Evolutionary conservation across 495 filamentous ascomycete species (phyloP).

Genomic region (Penicillium ucsense): DNA sequence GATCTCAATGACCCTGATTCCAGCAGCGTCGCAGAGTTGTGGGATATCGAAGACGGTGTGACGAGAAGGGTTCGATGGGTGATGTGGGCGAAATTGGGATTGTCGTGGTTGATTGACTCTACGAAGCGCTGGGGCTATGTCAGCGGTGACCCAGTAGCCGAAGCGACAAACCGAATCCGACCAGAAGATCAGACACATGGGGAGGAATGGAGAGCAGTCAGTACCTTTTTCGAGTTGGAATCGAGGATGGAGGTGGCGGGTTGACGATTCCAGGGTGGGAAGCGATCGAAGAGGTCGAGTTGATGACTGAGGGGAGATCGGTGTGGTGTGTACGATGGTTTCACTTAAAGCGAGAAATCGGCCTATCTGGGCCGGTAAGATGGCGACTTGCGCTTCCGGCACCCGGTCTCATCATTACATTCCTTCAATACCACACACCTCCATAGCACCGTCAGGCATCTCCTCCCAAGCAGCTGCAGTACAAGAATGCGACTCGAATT

Average conservation of each 20-base stretch:
- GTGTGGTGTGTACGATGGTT: constrained; percentile 32
- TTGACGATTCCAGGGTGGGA: background rate
- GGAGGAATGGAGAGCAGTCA: background rate
- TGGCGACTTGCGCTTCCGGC: constrained; percentile 28
- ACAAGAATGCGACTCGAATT: too few species aligned
- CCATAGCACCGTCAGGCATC: too few species aligned
- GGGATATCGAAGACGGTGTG: constrained; percentile 9
- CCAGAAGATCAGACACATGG: constrained; percentile 10
- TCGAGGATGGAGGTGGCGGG: background rate
- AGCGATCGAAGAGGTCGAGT: background rate
- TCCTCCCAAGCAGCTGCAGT: too few species aligned
- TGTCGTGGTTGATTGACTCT: constrained; percentile 21
- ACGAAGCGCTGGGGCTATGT: constrained; percentile 37
- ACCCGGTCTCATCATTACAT: constrained; percentile 16
- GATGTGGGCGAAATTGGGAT: constrained; percentile 15
- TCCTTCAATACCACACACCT: constrained; percentile 2
- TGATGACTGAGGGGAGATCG: constrained; percentile 6
- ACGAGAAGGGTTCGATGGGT: constrained; percentile 18
- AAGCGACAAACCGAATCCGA: constrained; percentile 5
- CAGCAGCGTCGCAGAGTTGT: constrained; percentile 23
- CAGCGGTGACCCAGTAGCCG: constrained; percentile 29
- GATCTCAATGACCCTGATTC: constrained; percentile 15
- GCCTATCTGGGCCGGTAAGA: constrained; percentile 29
- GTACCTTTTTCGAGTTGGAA: background rate
- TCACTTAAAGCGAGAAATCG: constrained; percentile 37